These are phyloP conservation scores for Boletus rufocinnamomeus DNA, from an alignment of 768 basidiomycete genomes.

Conservation along the genomic window DNA sequence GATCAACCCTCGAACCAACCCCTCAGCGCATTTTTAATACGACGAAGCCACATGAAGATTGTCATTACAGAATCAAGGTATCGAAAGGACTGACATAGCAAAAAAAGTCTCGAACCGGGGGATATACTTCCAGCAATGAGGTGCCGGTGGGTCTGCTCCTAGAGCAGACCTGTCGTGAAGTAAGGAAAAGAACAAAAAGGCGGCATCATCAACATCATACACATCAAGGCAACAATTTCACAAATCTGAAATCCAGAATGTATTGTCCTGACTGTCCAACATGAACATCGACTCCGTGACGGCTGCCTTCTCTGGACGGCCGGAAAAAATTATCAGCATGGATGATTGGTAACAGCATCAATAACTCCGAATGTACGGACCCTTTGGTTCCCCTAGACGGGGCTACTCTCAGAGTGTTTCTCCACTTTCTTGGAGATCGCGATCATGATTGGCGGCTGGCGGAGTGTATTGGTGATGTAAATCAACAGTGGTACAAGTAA, in stretches of 20 bases:
- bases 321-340: neutral
- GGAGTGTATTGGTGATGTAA: neutral
- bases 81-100: neutral
- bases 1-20: neutral
- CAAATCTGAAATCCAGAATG: neutral
- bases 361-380: neutral
- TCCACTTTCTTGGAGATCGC: slow-evolving; percentile 15
- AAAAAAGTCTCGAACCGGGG: neutral
- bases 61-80: neutral
- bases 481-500: neutral
- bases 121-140: neutral
- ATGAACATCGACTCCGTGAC: neutral
- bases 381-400: slow-evolving; percentile 3
- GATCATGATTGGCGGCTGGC: slow-evolving; percentile 20
- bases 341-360: neutral
- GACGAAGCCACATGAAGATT: neutral
- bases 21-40: too few relatives aligned
- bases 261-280: neutral
- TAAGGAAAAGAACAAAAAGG: neutral
- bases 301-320: neutral
- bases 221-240: neutral
- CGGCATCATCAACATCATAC: neutral
- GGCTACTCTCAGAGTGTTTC: slow-evolving; percentile 6
- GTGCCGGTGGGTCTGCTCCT: neutral
- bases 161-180: neutral